These are phyloP conservation scores for Claviceps lovelessii DNA, from an alignment of 2,329 filamentous ascomycete species.

Conservation along the genomic window DNA sequence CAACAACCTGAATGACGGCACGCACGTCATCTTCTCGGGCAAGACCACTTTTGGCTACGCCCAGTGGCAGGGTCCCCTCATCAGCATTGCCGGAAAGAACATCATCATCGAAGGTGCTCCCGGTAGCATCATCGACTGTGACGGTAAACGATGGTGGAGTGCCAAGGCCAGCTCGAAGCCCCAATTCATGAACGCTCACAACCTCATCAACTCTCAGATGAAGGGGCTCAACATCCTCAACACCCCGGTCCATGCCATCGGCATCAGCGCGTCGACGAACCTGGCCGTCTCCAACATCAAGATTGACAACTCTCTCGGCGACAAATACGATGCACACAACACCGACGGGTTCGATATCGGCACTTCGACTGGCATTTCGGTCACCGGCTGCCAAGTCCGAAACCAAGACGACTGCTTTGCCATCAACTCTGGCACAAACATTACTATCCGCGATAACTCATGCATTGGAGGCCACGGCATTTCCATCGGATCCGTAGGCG, in stretches of 20 bases:
- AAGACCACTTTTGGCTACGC: not conserved
- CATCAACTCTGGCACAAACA: conserved; percentile 1
- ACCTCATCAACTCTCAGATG: conserved; percentile 11
- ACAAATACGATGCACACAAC: not conserved
- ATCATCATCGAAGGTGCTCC: not conserved
- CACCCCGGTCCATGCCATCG: not conserved
- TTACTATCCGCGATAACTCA: not conserved
- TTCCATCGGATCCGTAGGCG: conserved; percentile 1
- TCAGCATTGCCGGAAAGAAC: not conserved
- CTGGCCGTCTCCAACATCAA: not conserved
- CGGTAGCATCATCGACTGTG: conserved; percentile 34
- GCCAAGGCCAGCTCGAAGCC: conserved; percentile 46
- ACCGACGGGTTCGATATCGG: conserved; percentile 1
- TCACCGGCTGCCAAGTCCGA: not conserved
- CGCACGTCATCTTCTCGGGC: not conserved
- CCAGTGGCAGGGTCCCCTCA: not conserved
- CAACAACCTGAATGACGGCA: not conserved
- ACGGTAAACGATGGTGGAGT: conserved; percentile 48
- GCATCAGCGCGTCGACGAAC: not conserved
- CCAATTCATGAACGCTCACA: conserved; percentile 40
- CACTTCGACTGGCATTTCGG: not conserved
- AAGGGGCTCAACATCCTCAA: not conserved
- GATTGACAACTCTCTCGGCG: not conserved
- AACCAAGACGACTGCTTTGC: conserved; percentile 3
- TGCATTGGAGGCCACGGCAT: not conserved